Conservation (phyloP, 345 rosid genomes). For the Populus tremula region DNA sequence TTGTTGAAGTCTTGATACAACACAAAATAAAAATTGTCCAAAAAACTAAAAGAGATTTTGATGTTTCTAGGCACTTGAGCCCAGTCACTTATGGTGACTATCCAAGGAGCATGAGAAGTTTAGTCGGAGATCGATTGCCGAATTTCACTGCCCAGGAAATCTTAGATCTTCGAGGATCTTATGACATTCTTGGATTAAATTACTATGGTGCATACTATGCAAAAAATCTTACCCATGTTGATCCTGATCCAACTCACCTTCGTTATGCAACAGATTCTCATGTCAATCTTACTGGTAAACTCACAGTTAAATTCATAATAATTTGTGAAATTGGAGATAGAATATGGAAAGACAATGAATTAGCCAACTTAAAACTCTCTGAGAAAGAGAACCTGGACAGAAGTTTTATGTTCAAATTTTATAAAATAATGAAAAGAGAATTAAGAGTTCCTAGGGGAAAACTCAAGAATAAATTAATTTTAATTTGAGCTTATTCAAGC, state of each 20-base stretch:
- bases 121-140: conserved; percentile 9
- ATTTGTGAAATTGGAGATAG: too few species aligned
- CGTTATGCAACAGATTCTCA: neutral
- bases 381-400: neutral
- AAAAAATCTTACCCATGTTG: neutral
- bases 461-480: too few species aligned
- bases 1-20: neutral
- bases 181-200: conserved; percentile 15
- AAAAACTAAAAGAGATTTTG: too few species aligned
- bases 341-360: neutral
- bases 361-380: neutral
- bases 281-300: neutral
- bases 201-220: conserved; percentile 15
- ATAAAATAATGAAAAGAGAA: too few species aligned
- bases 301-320: neutral
- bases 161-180: neutral
- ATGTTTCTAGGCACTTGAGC: conserved; percentile 1
- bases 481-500: too few species aligned
- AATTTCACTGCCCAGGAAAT: neutral
- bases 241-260: neutral
- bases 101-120: conserved; percentile 11
- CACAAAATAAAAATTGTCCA: neutral
- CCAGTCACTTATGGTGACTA: conserved; percentile 15
- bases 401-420: too few species aligned
- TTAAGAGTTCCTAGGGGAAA: too few species aligned